Evolutionary conservation across 371 early-diverging fungal genomes (phyloP).

Genomic region (Sporodiniella umbellata): DNA sequence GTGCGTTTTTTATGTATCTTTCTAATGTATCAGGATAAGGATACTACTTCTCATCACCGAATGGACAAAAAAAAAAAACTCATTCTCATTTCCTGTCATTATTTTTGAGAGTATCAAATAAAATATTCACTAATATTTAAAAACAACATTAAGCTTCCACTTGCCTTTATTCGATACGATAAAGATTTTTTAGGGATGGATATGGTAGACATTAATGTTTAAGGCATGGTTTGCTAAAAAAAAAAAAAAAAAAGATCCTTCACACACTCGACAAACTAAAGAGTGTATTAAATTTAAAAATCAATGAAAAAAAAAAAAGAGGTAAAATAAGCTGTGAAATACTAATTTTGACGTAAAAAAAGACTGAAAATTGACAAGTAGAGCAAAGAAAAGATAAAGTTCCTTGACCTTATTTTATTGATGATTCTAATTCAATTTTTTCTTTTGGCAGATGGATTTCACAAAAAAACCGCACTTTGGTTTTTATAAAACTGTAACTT

Average conservation of each 20-base stretch:
- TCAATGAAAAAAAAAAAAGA: background rate
- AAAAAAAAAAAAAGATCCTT: background rate
- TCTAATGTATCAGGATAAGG: constrained; percentile 1
- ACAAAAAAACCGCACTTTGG: no score
- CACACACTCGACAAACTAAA: no score
- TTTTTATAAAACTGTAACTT: no score
- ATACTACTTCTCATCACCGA: background rate
- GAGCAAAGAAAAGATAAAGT: no score
- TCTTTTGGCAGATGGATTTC: no score
- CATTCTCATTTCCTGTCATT: background rate
- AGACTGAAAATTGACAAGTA: background rate
- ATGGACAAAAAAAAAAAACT: background rate
- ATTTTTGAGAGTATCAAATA: constrained; percentile 3
- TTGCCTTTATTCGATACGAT: constrained; percentile 1
- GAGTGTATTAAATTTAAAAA: background rate
- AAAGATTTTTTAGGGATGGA: background rate
- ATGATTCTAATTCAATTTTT: no score
- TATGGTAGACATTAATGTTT: background rate
- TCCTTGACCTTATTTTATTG: no score
- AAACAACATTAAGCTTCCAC: constrained; percentile 2
- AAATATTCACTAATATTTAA: background rate
- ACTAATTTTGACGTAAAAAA: no score
- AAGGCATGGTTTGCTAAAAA: background rate
- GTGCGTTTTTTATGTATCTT: constrained; percentile 1
- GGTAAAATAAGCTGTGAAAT: background rate